Conservation (phyloP, 768 basidiomycete genomes). For the Fibroporia radiculosa region DNA sequence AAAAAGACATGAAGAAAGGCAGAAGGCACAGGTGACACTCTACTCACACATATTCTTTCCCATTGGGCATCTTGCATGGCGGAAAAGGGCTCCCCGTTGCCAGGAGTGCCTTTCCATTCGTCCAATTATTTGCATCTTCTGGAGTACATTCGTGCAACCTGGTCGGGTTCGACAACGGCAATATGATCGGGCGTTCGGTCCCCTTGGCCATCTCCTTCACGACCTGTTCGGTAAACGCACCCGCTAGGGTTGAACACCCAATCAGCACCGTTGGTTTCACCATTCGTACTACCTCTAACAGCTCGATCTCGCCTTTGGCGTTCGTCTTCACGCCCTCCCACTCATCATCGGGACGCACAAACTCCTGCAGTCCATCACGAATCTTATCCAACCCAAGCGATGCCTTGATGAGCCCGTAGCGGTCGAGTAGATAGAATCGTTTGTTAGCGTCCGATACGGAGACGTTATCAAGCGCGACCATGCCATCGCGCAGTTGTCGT, state of each 20-base stretch:
- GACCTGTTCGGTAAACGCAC: slow-evolving; percentile 71
- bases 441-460: slow-evolving; percentile 51
- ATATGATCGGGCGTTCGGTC: slow-evolving; percentile 70
- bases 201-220: slow-evolving; percentile 59
- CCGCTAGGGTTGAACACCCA: slow-evolving; percentile 71
- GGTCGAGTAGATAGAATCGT: slow-evolving; percentile 69
- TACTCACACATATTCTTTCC: slow-evolving; percentile 58
- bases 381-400: slow-evolving; percentile 37
- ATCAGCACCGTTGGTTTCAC: slow-evolving; percentile 78
- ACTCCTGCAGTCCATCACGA: slow-evolving; percentile 43
- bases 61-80: slow-evolving; percentile 55
- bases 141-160: slow-evolving; percentile 68
- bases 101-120: slow-evolving; percentile 67
- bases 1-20: neutral
- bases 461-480: slow-evolving; percentile 44
- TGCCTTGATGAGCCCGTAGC: slow-evolving; percentile 50
- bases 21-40: neutral
- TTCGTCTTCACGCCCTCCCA: slow-evolving; percentile 36
- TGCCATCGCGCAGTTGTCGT: slow-evolving; percentile 68
- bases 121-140: slow-evolving; percentile 71
- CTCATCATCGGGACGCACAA: slow-evolving; percentile 47
- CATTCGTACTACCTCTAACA: slow-evolving; percentile 64
- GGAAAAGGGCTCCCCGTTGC: slow-evolving; percentile 85
- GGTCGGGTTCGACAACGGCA: slow-evolving; percentile 81
- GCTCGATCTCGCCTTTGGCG: slow-evolving; percentile 33